Conservation (phyloP, 257 asterid species). For the Solanum peruvianum region DNA sequence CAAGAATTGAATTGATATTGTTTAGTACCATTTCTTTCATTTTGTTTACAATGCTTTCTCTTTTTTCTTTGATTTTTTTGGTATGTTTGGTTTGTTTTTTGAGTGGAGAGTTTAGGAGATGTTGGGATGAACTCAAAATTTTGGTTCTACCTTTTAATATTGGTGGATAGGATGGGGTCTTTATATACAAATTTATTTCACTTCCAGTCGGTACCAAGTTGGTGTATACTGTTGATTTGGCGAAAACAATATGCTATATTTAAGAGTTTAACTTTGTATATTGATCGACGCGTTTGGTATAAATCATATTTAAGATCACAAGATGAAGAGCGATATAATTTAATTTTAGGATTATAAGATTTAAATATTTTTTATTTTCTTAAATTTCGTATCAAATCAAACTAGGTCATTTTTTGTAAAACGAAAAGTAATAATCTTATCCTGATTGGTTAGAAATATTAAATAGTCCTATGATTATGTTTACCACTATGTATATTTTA, state of each 20-base stretch:
- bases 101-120: neutral
- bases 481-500: no score
- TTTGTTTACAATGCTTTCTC: neutral
- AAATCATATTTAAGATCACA: no score
- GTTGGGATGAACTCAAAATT: neutral
- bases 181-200: neutral
- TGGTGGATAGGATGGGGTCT: neutral
- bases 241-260: neutral
- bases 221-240: neutral
- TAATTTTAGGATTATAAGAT: no score
- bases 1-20: neutral
- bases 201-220: neutral
- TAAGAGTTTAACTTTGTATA: neutral
- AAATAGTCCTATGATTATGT: no score
- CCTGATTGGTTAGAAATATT: no score
- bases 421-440: no score
- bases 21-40: neutral
- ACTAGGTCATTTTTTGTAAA: no score
- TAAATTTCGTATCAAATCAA: no score
- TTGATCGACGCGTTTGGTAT: neutral
- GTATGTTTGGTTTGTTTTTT: neutral
- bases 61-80: neutral
- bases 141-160: neutral
- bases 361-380: no score
- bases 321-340: fast-evolving